Conservation (phyloP, 2,329 filamentous ascomycete species). For the Ceratocystis ficicola region DNA sequence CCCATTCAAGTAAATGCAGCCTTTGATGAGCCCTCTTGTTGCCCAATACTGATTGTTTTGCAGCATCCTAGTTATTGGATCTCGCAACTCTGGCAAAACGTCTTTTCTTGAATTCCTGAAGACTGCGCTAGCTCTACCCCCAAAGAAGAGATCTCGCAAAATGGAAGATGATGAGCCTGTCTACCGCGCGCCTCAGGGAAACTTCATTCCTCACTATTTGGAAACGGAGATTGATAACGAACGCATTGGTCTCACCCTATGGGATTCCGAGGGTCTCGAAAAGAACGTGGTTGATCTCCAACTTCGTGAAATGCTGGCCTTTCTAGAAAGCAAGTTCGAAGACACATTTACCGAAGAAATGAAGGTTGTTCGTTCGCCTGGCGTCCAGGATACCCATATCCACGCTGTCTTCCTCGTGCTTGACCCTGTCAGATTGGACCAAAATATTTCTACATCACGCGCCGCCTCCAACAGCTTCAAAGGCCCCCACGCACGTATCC, state of each 20-base stretch:
- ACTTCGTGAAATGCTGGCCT: conserved; percentile 77
- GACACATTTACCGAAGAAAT: conserved; percentile 96
- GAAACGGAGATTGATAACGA: conserved; percentile 92
- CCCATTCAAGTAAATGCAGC: conserved; percentile 81
- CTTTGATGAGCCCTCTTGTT: neutral
- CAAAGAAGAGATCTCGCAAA: conserved; percentile 56
- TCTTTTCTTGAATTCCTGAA: conserved; percentile 95
- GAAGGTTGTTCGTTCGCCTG: conserved; percentile 88
- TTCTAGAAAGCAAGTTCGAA: conserved; percentile 96
- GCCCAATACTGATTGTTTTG: conserved; percentile 9
- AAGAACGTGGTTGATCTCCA: conserved; percentile 93
- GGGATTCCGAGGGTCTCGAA: conserved; percentile 92
- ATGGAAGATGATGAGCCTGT: conserved; percentile 48
- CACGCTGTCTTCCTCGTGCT: conserved; percentile 89
- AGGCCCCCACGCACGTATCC: conserved; percentile 31
- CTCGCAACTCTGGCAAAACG: conserved; percentile 80
- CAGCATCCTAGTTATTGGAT: conserved; percentile 83
- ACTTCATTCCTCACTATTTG: conserved; percentile 77
- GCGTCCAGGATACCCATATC: conserved; percentile 90
- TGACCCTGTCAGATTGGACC: conserved; percentile 74
- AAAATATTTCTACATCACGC: conserved; percentile 60
- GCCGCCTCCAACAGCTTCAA: conserved; percentile 37
- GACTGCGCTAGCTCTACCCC: conserved; percentile 68
- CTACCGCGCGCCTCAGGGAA: conserved; percentile 44
- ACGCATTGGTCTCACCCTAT: conserved; percentile 81